Percentiles rank a stretch among this genome's conserved stretches.
These are phyloP conservation scores for Panellus pusillus DNA, from an alignment of 768 basidiomycete species.

Conservation along the genomic window DNA sequence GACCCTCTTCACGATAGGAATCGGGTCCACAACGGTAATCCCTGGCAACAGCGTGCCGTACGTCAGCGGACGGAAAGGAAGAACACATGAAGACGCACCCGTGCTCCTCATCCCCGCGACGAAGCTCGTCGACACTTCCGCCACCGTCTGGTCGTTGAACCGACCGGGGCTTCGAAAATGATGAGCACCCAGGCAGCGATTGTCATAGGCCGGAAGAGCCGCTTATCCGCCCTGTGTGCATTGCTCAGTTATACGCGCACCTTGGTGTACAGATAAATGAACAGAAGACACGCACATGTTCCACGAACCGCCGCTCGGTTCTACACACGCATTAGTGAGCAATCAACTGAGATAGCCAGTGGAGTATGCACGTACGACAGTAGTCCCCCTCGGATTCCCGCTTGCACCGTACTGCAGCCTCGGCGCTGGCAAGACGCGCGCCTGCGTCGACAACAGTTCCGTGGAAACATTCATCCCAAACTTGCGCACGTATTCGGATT, in stretches of 20 bases:
- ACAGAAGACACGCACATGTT: slow-evolving; percentile 51
- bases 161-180: slow-evolving; percentile 60
- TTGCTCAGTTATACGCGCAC: not conserved
- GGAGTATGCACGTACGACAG: slow-evolving; percentile 38
- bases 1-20: slow-evolving; percentile 52
- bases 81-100: slow-evolving; percentile 42
- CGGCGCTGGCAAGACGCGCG: slow-evolving; percentile 49
- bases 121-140: slow-evolving; percentile 56
- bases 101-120: slow-evolving; percentile 49
- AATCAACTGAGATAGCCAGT: not conserved
- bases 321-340: slow-evolving; percentile 29
- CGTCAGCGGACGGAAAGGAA: slow-evolving; percentile 31
- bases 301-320: slow-evolving; percentile 66
- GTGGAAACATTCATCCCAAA: slow-evolving; percentile 43
- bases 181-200: slow-evolving; percentile 64
- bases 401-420: slow-evolving; percentile 49
- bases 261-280: not conserved
- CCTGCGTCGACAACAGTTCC: slow-evolving; percentile 39
- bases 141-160: slow-evolving; percentile 47
- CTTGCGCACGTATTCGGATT: slow-evolving; percentile 42
- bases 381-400: slow-evolving; percentile 32
- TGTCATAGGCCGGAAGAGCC: slow-evolving; percentile 53
- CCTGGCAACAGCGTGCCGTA: slow-evolving; percentile 39
- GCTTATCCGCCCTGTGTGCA: slow-evolving; percentile 53
- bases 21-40: slow-evolving; percentile 47